phyloP scores from a whole-genome alignment of 495 filamentous ascomycete genomes.

The Hypoxylon perforatum region DNA sequence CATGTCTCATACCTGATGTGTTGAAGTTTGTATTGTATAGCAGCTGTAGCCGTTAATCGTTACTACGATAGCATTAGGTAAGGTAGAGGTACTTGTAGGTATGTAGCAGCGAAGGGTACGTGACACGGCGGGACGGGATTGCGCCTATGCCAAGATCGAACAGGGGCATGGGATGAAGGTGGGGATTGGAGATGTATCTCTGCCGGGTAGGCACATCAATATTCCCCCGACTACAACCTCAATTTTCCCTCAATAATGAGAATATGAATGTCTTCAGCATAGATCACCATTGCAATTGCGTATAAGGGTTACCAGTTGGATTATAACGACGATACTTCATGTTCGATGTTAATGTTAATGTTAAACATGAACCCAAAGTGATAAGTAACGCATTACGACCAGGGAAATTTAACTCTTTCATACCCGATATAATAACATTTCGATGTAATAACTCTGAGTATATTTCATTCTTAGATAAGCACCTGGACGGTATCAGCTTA shows the following conservation, averaged over 20 bases:
- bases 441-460: too few relatives aligned
- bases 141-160: conserved; percentile 15
- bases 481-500: too few relatives aligned
- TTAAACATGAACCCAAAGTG: too few relatives aligned
- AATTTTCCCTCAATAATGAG: background rate
- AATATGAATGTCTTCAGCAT: background rate
- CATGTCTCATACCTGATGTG: conserved; percentile 27
- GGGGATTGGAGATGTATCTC: conserved; percentile 1
- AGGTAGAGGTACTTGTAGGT: background rate
- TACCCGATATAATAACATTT: too few relatives aligned
- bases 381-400: too few relatives aligned
- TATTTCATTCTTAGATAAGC: too few relatives aligned
- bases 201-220: background rate
- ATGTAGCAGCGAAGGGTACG: conserved; percentile 7
- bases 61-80: conserved; percentile 1
- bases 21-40: conserved; percentile 8
- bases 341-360: too few relatives aligned
- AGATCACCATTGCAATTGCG: too few relatives aligned
- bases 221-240: background rate
- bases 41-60: conserved; percentile 7
- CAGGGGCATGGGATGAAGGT: conserved; percentile 15
- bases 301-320: too few relatives aligned
- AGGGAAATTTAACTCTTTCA: too few relatives aligned
- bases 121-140: conserved; percentile 25
- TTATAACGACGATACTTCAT: too few relatives aligned